Conservation (phyloP, 176 grass and related monocot species). For the barley (Hordeum vulgare) region MorexV3_pseudomolecules_assembly NC_058523.1:448114203-448114702, state of each 20-base stretch:
- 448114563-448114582: no score
- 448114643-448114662: no score
- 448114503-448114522: not conserved
- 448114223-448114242: not conserved
- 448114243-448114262: not conserved
- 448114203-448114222: not conserved
- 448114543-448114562: no score
- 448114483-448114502: not conserved
- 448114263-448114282: not conserved
- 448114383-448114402: not conserved
- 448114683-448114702: no score
- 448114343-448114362: not conserved
- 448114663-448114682: no score
- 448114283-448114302: not conserved
- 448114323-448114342: not conserved
- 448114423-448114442: not conserved
- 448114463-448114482: not conserved
- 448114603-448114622: no score
- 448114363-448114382: not conserved
- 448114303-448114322: not conserved
- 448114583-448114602: no score
- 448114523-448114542: no score
- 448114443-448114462: not conserved
- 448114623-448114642: no score
- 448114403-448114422: not conserved